Conservation (phyloP, 2,329 filamentous ascomycete genomes). For the Daldinia sp. region DNA sequence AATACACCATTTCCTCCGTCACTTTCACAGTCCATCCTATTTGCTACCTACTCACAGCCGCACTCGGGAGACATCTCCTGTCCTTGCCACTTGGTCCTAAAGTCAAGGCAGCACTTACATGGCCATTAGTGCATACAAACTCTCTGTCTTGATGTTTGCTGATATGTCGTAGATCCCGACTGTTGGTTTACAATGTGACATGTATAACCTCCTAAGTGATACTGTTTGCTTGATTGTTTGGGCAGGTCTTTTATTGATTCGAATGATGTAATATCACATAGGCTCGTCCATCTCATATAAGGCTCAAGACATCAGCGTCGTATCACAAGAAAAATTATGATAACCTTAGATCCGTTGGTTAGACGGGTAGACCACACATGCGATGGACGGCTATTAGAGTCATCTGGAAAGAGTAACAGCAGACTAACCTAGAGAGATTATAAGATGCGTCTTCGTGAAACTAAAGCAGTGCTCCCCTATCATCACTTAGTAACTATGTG, state of each 20-base stretch:
- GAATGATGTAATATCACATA: no score
- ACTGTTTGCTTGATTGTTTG: background rate
- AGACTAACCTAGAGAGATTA: background rate
- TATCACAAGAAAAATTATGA: background rate
- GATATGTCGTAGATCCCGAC: background rate
- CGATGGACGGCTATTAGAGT: background rate
- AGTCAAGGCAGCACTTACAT: background rate
- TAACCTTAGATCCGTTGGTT: background rate
- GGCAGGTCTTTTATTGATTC: no score
- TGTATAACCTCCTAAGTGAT: background rate
- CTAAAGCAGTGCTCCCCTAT: background rate
- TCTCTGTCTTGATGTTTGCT: background rate
- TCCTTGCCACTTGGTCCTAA: no score
- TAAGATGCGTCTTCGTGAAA: background rate
- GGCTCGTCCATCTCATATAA: background rate
- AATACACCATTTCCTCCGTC: no score
- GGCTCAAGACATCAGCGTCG: no score
- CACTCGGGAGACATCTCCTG: no score
- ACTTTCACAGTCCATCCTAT: no score
- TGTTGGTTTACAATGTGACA: background rate
- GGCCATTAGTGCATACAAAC: background rate
- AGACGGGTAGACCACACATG: no score
- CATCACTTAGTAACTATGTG: background rate
- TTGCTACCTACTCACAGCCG: no score
- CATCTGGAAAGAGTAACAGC: background rate